phyloP scores from a whole-genome alignment of 352 stramenopile species.

The Hyaloperonospora brassicae region DNA sequence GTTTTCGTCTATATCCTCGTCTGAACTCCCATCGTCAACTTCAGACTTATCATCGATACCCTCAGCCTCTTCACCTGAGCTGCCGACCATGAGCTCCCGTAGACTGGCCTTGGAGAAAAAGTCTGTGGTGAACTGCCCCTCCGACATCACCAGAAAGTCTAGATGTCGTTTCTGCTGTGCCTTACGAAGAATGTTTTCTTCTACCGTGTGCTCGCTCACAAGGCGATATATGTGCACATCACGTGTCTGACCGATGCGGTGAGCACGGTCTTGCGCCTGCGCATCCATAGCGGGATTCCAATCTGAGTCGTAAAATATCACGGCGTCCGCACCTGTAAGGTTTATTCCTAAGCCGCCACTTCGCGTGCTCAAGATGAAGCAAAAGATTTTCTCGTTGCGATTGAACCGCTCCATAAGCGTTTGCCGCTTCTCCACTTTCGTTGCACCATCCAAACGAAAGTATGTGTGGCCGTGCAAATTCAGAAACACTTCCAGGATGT shows the following conservation, averaged over 20 bases:
- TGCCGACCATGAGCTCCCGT: conserved; percentile 81
- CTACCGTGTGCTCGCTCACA: conserved; percentile 94
- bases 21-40: conserved; percentile 24
- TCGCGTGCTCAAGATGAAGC: conserved; percentile 97
- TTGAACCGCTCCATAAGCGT: conserved; percentile 99
- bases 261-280: conserved; percentile 93
- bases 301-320: conserved; percentile 90
- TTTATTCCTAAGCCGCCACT: conserved; percentile 98
- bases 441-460: conserved; percentile 95
- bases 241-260: conserved; percentile 96
- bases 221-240: conserved; percentile 99
- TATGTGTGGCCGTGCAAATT: conserved; percentile 97
- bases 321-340: conserved; percentile 94
- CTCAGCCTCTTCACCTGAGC: conserved; percentile 10
- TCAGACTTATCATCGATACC: conserved; percentile 38
- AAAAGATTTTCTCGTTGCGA: conserved; percentile 94
- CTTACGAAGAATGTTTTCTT: conserved; percentile 99
- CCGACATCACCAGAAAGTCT: conserved; percentile 89
- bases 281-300: conserved; percentile 93
- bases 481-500: conserved; percentile 98
- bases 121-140: conserved; percentile 69
- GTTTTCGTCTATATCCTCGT: conserved; percentile 33
- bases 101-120: conserved; percentile 85
- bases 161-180: conserved; percentile 96
- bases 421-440: conserved; percentile 93